phyloP scores from a whole-genome alignment of 1,284 basidiomycete genomes.

The Vanrija sp. region DNA sequence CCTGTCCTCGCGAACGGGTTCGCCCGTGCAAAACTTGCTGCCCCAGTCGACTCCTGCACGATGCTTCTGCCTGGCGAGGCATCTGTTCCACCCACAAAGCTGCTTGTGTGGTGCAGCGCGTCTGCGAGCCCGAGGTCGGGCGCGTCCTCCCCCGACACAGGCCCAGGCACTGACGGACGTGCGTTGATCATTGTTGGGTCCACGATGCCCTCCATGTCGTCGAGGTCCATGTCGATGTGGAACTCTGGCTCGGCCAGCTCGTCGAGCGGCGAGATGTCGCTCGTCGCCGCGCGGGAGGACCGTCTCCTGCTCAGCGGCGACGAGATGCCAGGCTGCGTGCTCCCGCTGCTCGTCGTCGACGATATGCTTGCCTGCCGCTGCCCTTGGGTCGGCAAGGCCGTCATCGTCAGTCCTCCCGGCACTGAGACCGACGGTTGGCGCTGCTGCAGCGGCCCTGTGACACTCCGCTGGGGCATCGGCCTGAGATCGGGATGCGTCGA shows the following conservation, averaged over 20 bases:
- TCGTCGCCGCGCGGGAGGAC: not conserved
- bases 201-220: conserved; percentile 79
- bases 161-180: conserved; percentile 1
- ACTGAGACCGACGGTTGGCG: no score
- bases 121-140: conserved; percentile 24
- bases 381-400: no score
- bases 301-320: no score
- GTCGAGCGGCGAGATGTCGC: conserved; percentile 31
- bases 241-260: conserved; percentile 42
- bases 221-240: conserved; percentile 70
- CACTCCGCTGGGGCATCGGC: no score
- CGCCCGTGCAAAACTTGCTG: conserved; percentile 1
- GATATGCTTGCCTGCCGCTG: conserved; percentile 10
- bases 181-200: conserved; percentile 51
- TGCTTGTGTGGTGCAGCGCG: conserved; percentile 27
- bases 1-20: conserved; percentile 9
- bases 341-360: conserved; percentile 7
- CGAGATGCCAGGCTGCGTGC: no score
- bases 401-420: no score
- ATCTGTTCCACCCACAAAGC: conserved; percentile 12
- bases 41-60: not conserved
- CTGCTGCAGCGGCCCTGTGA: no score
- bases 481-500: no score
- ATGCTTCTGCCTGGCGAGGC: not conserved
- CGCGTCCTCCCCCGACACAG: not conserved